Conservation (phyloP, 169 alveolate genomes). For the Plasmodium vinckei region DNA sequence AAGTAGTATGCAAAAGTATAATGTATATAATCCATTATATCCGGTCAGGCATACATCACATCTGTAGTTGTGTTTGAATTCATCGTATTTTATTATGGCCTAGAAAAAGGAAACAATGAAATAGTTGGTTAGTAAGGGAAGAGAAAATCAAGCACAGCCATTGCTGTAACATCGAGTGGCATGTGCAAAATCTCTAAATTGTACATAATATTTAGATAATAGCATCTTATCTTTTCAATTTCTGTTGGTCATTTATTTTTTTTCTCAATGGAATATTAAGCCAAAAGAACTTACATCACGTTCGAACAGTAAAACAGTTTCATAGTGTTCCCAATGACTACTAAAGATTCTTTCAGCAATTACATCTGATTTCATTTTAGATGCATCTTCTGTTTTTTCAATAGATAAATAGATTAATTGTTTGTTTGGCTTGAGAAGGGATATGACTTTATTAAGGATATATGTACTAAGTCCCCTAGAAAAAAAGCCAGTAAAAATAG, state of each 20-base stretch:
- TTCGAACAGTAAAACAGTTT: slow-evolving; percentile 46
- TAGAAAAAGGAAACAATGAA: background rate
- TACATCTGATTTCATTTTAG: slow-evolving; percentile 32
- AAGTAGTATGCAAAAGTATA: slow-evolving; percentile 50
- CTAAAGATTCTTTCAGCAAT: slow-evolving; percentile 54
- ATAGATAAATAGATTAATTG: slow-evolving; percentile 53
- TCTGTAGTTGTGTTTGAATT: slow-evolving; percentile 21
- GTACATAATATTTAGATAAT: background rate
- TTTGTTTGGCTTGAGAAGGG: slow-evolving; percentile 13
- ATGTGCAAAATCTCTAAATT: too few species aligned
- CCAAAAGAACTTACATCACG: slow-evolving; percentile 23
- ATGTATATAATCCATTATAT: slow-evolving; percentile 52
- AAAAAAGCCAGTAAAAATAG: slow-evolving; percentile 58
- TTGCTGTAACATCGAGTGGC: background rate
- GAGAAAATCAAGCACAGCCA: background rate
- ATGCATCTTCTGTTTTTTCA: slow-evolving; percentile 30
- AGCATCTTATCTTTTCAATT: background rate
- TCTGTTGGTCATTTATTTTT: background rate
- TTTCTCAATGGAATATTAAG: background rate
- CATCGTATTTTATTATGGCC: slow-evolving; percentile 47
- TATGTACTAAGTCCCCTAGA: slow-evolving; percentile 66
- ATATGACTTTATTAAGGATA: slow-evolving; percentile 30
- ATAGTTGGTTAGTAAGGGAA: background rate
- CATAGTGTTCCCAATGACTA: slow-evolving; percentile 4
- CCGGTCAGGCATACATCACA: slow-evolving; percentile 68